Percentiles rank a stretch among this genome's conserved stretches.
phyloP scores from a whole-genome alignment of 129 eudicot species.

The Cynara cardunculus region DNA sequence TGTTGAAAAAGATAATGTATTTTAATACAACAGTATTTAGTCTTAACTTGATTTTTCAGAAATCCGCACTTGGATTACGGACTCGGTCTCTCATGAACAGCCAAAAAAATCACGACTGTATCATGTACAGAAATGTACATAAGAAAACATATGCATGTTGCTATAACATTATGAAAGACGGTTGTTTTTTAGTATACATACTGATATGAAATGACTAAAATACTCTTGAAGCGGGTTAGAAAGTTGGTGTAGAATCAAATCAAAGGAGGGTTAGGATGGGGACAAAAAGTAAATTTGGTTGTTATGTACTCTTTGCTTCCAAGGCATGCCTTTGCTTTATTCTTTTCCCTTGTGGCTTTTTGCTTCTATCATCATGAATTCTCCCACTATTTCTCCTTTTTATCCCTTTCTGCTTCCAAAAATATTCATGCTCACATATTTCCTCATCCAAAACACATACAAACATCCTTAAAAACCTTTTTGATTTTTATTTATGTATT shows the following conservation, averaged over 20 bases:
- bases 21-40: background rate
- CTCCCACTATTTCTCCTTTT: conserved; percentile 18
- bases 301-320: conserved; percentile 32
- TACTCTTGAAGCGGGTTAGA: background rate
- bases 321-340: conserved; percentile 33
- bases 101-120: background rate
- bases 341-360: conserved; percentile 20
- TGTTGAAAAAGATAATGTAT: background rate
- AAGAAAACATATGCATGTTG: background rate
- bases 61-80: background rate
- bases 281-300: conserved; percentile 11
- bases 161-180: background rate
- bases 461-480: background rate
- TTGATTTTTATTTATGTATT: background rate
- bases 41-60: background rate
- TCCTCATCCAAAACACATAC: conserved; percentile 3
- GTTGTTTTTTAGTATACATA: background rate
- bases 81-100: background rate
- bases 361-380: conserved; percentile 21
- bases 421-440: background rate
- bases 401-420: conserved; percentile 4
- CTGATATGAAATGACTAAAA: background rate
- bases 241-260: conserved; percentile 18
- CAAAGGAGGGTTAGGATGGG: conserved; percentile 15
- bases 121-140: background rate